Base-by-base conservation (phyloP, 2,329 filamentous ascomycete species). In the Myriosclerotinia scirpicola region DNA sequence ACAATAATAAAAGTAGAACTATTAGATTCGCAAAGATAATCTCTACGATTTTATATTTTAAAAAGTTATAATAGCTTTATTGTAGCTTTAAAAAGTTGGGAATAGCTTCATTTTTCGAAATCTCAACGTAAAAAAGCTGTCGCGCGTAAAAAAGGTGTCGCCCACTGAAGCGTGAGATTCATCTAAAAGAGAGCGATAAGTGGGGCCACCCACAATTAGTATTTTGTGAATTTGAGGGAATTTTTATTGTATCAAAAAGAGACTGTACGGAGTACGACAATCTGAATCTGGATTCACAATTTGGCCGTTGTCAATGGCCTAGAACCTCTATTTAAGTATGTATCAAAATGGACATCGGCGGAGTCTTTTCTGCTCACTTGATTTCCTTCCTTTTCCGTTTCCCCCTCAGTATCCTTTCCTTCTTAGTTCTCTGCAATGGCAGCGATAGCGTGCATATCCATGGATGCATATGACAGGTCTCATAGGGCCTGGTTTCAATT, bases 381-480 rank as follows among this genome's bases (percentile, higher is more conserved):
- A 12, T 22, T 22, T 50, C 44, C 42, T 38, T 48, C 42, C 42
- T 20, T 20, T 22, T 48, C 20, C 17, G n/a, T n/a, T 48, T n/a
- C 26, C 26, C 26, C 26, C 17, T 48, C 20, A 34, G 42, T 22
- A 15, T 38, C 44, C 56, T 38, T 48, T 48, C 26, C 30, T 15
- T 36, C 17, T 26, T 34, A 15, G 42, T 59, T n/a, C 20, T 8
- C 26, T 48, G 14, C 42, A 22, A 36, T 20, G 44, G 42, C 44
- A 60, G 30, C 44, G 42, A 36, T 60, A 44, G 22, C 9, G n/a
- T 60, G 59, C 59, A 62, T 42, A 26, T 26, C 26, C 26, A 26
- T 26, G 26, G 26, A 53, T 62, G 59, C 59, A 54, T 38, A 42
- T 54, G 46, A 40, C 54, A 22, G 60, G 48, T 42, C 48, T 63